phyloP scores from a whole-genome alignment of 1,284 basidiomycete species.

The Sporisorium graminicola region DNA sequence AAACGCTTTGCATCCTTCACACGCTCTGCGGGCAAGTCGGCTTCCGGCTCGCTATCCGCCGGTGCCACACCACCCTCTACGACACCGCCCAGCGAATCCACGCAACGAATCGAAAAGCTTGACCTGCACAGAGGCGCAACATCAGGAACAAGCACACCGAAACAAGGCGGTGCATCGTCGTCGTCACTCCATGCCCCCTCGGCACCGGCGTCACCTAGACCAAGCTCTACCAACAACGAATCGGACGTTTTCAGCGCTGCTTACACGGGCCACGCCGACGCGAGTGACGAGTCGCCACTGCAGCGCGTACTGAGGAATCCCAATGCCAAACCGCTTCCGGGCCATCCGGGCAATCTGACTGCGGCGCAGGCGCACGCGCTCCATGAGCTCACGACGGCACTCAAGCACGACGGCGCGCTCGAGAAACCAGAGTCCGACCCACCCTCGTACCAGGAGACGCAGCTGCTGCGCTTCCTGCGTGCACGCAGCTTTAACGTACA shows the following conservation, averaged over 20 bases:
- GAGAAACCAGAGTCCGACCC: constrained; percentile 27
- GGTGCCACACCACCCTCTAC: constrained; percentile 12
- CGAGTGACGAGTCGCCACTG: constrained; percentile 34
- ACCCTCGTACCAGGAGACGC: constrained; percentile 46
- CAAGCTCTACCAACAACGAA: constrained; percentile 7
- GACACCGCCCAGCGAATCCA: constrained; percentile 13
- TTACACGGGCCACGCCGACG: constrained; percentile 7
- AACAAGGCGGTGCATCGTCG: not conserved
- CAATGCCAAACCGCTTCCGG: constrained; percentile 42
- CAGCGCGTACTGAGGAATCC: constrained; percentile 20
- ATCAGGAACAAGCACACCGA: not conserved
- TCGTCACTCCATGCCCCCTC: constrained; percentile 9
- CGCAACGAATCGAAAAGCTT: constrained; percentile 20
- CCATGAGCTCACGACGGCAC: constrained; percentile 30
- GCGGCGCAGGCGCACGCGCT: constrained; percentile 52
- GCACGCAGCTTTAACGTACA: constrained; percentile 61
- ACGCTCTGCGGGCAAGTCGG: constrained; percentile 32
- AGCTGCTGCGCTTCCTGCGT: constrained; percentile 63
- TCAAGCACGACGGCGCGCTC: constrained; percentile 43
- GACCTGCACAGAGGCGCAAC: constrained; percentile 18
- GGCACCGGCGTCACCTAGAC: constrained; percentile 12
- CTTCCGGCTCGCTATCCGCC: constrained; percentile 11
- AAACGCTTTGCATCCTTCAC: constrained; percentile 40
- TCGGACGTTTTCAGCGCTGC: constrained; percentile 17
- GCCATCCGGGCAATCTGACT: constrained; percentile 64